Evolutionary conservation across 768 basidiomycete genomes (phyloP).

Genomic region (Fistulinella prunicolor): DNA sequence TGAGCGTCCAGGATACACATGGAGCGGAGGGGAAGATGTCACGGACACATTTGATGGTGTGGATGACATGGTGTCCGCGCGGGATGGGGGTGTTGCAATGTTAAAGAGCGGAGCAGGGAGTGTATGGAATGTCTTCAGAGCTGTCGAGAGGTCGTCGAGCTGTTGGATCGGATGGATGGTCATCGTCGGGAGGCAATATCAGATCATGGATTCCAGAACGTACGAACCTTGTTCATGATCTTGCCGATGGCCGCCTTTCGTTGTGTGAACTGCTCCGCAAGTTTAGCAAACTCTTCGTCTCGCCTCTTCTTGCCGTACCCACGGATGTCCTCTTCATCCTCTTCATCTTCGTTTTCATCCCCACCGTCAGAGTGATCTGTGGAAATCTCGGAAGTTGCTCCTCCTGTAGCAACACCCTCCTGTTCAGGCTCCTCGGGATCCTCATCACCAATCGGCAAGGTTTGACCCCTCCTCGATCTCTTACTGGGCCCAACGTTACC

Average conservation of each 20-base stretch:
- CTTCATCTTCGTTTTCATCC: conserved; percentile 33
- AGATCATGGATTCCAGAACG: neutral
- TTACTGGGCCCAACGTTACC: conserved; percentile 17
- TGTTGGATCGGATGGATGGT: neutral
- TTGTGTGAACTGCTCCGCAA: conserved; percentile 66
- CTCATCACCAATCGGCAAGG: conserved; percentile 32
- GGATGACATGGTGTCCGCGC: conserved; percentile 32
- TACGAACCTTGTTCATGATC: conserved; percentile 68
- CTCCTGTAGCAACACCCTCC: conserved; percentile 7
- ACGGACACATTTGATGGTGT: conserved; percentile 21
- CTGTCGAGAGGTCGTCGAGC: conserved; percentile 32
- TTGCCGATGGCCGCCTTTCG: conserved; percentile 64
- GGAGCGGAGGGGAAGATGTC: conserved; percentile 6
- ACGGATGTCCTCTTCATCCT: conserved; percentile 46
- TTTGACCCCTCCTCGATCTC: conserved; percentile 33
- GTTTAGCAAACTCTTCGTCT: conserved; percentile 65
- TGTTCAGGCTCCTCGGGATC: conserved; percentile 19
- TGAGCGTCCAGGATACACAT: neutral
- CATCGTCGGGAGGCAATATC: neutral
- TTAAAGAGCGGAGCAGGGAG: conserved; percentile 42
- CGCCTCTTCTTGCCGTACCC: conserved; percentile 52
- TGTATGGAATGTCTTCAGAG: conserved; percentile 43
- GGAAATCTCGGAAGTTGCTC: conserved; percentile 22
- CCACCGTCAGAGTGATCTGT: conserved; percentile 34
- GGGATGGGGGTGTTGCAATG: conserved; percentile 24